Conservation (phyloP, 768 basidiomycete genomes). For the Gymnopilus dilepis region DNA sequence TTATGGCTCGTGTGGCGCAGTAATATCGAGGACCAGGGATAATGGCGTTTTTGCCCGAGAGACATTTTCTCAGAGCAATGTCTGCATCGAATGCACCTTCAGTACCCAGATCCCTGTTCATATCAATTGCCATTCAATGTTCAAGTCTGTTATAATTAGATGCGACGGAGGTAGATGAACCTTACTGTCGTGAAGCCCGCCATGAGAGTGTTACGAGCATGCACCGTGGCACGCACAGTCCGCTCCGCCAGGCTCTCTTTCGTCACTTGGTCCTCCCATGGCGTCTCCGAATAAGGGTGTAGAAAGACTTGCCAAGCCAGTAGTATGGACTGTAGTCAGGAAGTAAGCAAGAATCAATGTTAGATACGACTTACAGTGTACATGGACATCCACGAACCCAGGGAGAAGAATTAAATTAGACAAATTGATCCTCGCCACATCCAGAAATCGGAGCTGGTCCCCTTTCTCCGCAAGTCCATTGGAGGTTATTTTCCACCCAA, state of each 20-base stretch:
- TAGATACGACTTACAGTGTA: constrained; percentile 29
- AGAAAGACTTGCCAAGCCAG: constrained; percentile 51
- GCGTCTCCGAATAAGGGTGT: constrained; percentile 61
- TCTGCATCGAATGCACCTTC: constrained; percentile 71
- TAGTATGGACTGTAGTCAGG: not conserved
- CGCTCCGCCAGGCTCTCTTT: constrained; percentile 63
- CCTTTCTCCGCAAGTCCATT: not conserved
- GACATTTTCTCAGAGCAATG: constrained; percentile 58
- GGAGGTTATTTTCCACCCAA: not conserved
- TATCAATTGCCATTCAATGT: not conserved
- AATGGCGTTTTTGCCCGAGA: constrained; percentile 44
- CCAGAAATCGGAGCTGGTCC: constrained; percentile 6
- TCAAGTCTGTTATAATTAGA: not conserved
- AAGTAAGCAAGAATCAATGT: not conserved
- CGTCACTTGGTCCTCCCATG: constrained; percentile 67
- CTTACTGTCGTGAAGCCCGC: constrained; percentile 69
- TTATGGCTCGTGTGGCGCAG: constrained; percentile 62
- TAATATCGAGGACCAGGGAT: constrained; percentile 71
- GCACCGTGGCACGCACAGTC: constrained; percentile 62
- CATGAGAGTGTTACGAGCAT: constrained; percentile 60
- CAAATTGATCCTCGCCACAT: constrained; percentile 22
- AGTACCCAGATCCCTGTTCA: constrained; percentile 64
- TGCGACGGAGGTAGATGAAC: constrained; percentile 34
- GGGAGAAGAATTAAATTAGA: constrained; percentile 10
- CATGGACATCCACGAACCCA: constrained; percentile 27